These are phyloP conservation scores for Septoria petroselini DNA, from an alignment of 2,329 filamentous ascomycete species.

Conservation along the genomic window DNA sequence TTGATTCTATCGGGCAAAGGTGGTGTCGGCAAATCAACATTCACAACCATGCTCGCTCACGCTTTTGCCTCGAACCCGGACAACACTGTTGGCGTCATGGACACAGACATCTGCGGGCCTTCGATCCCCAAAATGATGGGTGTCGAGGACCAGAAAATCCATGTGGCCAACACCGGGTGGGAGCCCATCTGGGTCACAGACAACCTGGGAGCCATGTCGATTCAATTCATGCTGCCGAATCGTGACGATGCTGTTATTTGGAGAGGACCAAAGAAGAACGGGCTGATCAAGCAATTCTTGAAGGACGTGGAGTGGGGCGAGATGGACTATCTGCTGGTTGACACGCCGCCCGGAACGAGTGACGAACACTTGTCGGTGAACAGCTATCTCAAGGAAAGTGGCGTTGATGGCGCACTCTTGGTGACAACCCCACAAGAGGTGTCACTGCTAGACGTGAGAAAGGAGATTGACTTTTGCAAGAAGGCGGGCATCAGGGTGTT, in stretches of 20 bases:
- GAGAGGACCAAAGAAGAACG: conserved; percentile 98
- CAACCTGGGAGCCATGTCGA: conserved; percentile 92
- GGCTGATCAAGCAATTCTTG: conserved; percentile 93
- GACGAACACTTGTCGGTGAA: conserved; percentile 96
- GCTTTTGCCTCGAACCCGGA: conserved; percentile 80
- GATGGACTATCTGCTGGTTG: conserved; percentile 86
- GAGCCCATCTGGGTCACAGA: conserved; percentile 93
- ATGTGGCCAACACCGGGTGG: conserved; percentile 85
- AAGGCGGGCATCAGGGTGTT: conserved; percentile 89
- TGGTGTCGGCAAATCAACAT: conserved; percentile 94
- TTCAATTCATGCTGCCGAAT: conserved; percentile 96
- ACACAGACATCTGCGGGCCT: conserved; percentile 95
- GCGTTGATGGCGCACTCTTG: conserved; percentile 88
- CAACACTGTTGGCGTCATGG: conserved; percentile 87
- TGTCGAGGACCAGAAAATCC: conserved; percentile 88
- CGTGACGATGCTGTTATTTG: conserved; percentile 95
- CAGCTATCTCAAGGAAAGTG: conserved; percentile 82
- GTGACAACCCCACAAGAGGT: conserved; percentile 97
- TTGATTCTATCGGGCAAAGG: conserved; percentile 92
- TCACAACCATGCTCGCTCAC: conserved; percentile 82
- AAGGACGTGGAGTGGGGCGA: conserved; percentile 98
- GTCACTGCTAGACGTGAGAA: conserved; percentile 83
- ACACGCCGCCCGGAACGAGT: conserved; percentile 91
- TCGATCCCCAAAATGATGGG: conserved; percentile 99
- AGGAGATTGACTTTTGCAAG: conserved; percentile 95